A percentile compares a stretch with the other conserved stretches of the same genome.
These are phyloP conservation scores for Hylodesmum podocarpum DNA, from an alignment of 306 rosid genomes.

Conservation along the genomic window DNA sequence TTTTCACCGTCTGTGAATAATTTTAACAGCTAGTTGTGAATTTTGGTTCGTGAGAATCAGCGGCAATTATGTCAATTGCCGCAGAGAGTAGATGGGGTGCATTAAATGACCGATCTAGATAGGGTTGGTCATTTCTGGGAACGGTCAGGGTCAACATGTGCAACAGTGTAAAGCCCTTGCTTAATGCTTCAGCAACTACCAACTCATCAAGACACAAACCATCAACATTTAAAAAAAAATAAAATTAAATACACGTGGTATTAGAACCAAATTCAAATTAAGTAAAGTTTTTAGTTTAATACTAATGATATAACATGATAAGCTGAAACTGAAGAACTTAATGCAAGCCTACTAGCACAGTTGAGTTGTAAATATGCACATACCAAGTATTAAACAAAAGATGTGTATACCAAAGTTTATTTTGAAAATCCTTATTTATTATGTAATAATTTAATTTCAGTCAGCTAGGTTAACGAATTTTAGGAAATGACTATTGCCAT, in stretches of 20 bases:
- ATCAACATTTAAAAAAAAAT: not conserved
- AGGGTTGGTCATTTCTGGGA: not conserved
- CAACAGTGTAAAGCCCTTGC: not conserved
- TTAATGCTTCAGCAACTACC: not conserved
- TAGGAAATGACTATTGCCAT: not conserved
- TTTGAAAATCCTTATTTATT: not conserved
- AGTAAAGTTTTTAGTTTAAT: too few relatives aligned
- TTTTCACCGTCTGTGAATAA: not conserved
- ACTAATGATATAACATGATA: too few relatives aligned
- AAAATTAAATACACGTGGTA: too few relatives aligned
- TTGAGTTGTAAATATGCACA: not conserved
- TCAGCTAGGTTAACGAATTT: not conserved
- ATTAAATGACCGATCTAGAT: not conserved
- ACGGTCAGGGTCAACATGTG: not conserved
- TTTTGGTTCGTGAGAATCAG: conserved; percentile 10
- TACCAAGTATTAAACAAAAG: too few relatives aligned
- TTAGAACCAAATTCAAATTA: too few relatives aligned
- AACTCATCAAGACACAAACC: not conserved
- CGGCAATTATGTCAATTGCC: conserved; percentile 21
- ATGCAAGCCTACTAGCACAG: not conserved
- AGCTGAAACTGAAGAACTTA: not conserved
- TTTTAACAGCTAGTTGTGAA: conserved; percentile 4
- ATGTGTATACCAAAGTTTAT: not conserved
- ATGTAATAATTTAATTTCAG: not conserved
- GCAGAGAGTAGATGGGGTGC: conserved; percentile 8